Base-by-base conservation (phyloP, 1,284 basidiomycete genomes). In the Ustilago sp. region DNA sequence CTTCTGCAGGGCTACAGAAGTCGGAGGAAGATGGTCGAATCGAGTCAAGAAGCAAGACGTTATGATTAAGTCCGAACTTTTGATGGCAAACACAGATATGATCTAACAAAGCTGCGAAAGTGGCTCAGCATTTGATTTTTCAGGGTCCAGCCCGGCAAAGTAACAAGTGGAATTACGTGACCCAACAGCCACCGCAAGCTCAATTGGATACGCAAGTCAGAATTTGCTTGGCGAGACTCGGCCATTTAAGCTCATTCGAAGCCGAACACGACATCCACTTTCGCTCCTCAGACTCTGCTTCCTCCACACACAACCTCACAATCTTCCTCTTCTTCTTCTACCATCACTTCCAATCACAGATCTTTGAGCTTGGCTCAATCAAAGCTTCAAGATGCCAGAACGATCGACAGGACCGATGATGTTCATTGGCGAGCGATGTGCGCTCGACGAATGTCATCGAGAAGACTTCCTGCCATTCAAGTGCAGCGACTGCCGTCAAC, bases 391-490 rank as follows among this genome's bases (percentile, higher is more conserved):
- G 8, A 77, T 77, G 74, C 74, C 74, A 23, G 67, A 77, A 63
- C 67, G 75, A 35, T 70, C 71, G 23, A 77, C 75, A 50, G 79
- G 79, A 8, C 61, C 77, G 15, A 80, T 83, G 79, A 77, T 83
- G 76, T 82, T 82, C 71, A 73, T 83, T 63, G 81, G 81, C 54
- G 71, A 83, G 60, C 66, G 65, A 52, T 83, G 81, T 63, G 67
- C 68, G 23, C 56, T 76, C 53, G 57, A 71, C 7, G 77, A 80
- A 45, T 83, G 81, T 39, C 70, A 79, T 51, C 76, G 80, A 41
- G 81, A 83, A 48, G 80, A 81, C 65, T 83, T 82, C 50, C 51
- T 83, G 7, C 81, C 81, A 7, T 80, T 83, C 80, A 73, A 79
- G 52, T 83, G 81, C 63, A 59, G 62, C 56, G 76, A 82, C 55